These are phyloP conservation scores for Shiraia sp. DNA, from an alignment of 2,329 filamentous ascomycete genomes.

Conservation along the genomic window DNA sequence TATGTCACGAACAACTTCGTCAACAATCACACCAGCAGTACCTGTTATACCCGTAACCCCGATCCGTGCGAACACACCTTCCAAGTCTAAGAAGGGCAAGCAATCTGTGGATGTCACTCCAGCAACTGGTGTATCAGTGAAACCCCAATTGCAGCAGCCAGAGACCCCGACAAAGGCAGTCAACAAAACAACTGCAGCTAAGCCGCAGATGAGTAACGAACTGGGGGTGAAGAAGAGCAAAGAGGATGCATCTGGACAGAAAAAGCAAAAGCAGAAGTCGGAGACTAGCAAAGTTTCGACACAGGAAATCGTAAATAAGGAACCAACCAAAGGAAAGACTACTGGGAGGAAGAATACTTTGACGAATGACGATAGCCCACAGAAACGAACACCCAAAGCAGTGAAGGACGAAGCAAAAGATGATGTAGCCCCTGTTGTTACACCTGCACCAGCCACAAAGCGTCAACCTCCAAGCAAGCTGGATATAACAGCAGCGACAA, in stretches of 20 bases:
- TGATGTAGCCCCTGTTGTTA: slow-evolving; percentile 6
- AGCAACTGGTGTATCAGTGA: slow-evolving; percentile 3
- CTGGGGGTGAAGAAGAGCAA: slow-evolving; percentile 11
- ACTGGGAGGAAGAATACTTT: slow-evolving; percentile 21
- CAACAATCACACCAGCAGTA: slow-evolving; percentile 40
- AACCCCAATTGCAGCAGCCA: slow-evolving; percentile 7
- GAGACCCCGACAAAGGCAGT: slow-evolving; percentile 26
- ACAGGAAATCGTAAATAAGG: slow-evolving; percentile 18
- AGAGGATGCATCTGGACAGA: slow-evolving; percentile 7
- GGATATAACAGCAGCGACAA: slow-evolving; percentile 49
- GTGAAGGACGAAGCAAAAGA: slow-evolving; percentile 16
- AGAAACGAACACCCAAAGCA: slow-evolving; percentile 12
- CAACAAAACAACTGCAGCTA: slow-evolving; percentile 12
- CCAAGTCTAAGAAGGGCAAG: slow-evolving; percentile 30
- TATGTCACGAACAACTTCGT: slow-evolving; percentile 37
- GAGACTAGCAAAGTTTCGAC: slow-evolving; percentile 22
- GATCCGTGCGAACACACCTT: slow-evolving; percentile 32
- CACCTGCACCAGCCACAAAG: slow-evolving; percentile 26
- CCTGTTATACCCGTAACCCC: slow-evolving; percentile 48
- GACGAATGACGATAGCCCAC: slow-evolving; percentile 13
- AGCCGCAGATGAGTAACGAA: slow-evolving; percentile 15
- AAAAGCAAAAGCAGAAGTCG: slow-evolving; percentile 8
- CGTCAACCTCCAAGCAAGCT: slow-evolving; percentile 53
- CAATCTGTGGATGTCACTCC: slow-evolving; percentile 9
- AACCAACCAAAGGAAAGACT: slow-evolving; percentile 22